A percentile compares a stretch with the other conserved stretches of the same genome.
Evolutionary conservation across 495 filamentous ascomycete genomes (phyloP).

Genomic region (Penicillium longicatenatum): DNA sequence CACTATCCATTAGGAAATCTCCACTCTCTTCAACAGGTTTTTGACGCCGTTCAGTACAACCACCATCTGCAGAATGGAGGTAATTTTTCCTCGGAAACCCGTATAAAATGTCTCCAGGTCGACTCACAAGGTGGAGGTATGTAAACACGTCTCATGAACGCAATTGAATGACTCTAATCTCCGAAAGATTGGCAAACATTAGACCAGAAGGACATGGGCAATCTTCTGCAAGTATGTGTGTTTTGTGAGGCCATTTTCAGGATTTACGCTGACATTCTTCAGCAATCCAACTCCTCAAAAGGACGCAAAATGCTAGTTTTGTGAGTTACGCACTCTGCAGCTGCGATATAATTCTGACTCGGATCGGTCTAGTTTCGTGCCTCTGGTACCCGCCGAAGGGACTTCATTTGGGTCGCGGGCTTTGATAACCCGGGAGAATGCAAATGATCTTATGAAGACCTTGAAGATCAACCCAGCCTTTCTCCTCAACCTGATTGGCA

Average conservation of each 20-base stretch:
- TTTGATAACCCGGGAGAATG: slow-evolving; percentile 9
- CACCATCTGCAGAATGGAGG: slow-evolving; percentile 6
- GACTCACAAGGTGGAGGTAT: slow-evolving; percentile 9
- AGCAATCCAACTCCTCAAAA: neutral
- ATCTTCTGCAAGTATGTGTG: neutral
- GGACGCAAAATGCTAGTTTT: slow-evolving; percentile 11
- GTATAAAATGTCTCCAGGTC: slow-evolving; percentile 10
- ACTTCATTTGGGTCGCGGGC: slow-evolving; percentile 14
- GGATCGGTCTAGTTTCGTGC: slow-evolving; percentile 9
- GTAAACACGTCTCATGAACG: neutral
- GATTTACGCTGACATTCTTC: neutral
- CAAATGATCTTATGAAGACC: slow-evolving; percentile 2
- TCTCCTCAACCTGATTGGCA: slow-evolving; percentile 1
- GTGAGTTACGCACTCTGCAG: neutral
- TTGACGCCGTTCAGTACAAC: slow-evolving; percentile 16
- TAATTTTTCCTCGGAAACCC: slow-evolving; percentile 12
- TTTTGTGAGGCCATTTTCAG: neutral
- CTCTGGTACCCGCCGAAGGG: slow-evolving; percentile 9
- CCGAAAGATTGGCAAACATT: slow-evolving; percentile 4
- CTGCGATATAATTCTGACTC: neutral
- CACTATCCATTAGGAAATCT: slow-evolving; percentile 14
- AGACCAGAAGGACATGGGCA: slow-evolving; percentile 2
- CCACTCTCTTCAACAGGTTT: slow-evolving; percentile 17
- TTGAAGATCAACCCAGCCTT: slow-evolving; percentile 13
- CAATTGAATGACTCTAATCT: neutral